Percentiles rank a stretch among this genome's conserved stretches.
These are phyloP conservation scores for Thielaviopsis populi DNA, from an alignment of 2,329 filamentous ascomycete genomes.

Conservation along the genomic window DNA sequence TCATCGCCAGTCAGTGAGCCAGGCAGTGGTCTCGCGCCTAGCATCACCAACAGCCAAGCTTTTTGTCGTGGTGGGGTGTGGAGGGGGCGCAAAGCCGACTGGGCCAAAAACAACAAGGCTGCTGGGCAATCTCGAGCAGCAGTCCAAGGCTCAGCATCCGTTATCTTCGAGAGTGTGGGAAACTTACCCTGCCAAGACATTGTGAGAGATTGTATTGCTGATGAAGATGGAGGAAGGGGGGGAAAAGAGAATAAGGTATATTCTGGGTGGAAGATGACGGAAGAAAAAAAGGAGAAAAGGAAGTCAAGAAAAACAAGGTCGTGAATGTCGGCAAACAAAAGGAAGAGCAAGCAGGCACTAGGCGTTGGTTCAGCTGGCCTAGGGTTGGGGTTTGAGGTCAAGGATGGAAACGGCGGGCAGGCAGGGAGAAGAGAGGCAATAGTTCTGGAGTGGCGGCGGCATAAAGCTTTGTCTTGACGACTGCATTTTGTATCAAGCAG, in stretches of 20 bases:
- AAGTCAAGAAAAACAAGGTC: slow-evolving; percentile 13
- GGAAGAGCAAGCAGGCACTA: neutral
- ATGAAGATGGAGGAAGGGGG: slow-evolving; percentile 15
- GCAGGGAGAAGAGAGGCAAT: neutral
- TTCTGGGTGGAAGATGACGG: neutral
- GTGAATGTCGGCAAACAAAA: slow-evolving; percentile 8
- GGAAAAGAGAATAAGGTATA: slow-evolving; percentile 15
- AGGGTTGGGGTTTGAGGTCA: neutral
- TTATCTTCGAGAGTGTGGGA: neutral
- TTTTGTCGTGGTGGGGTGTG: neutral
- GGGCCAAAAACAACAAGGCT: neutral
- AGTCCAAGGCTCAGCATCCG: neutral
- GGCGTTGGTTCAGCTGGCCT: neutral
- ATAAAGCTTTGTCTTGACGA: neutral
- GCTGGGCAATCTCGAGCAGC: neutral
- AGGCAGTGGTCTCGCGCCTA: neutral
- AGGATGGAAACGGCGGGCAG: neutral
- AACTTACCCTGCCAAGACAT: slow-evolving; percentile 63
- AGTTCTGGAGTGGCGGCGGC: neutral
- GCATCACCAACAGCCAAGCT: neutral
- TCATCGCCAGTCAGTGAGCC: neutral
- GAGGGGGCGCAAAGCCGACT: neutral
- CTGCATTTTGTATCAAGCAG: neutral
- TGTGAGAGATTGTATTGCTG: slow-evolving; percentile 22
- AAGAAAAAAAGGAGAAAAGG: neutral